Evolutionary conservation across 257 asterid species (phyloP).

Genomic region (Coffea canephora): DNA sequence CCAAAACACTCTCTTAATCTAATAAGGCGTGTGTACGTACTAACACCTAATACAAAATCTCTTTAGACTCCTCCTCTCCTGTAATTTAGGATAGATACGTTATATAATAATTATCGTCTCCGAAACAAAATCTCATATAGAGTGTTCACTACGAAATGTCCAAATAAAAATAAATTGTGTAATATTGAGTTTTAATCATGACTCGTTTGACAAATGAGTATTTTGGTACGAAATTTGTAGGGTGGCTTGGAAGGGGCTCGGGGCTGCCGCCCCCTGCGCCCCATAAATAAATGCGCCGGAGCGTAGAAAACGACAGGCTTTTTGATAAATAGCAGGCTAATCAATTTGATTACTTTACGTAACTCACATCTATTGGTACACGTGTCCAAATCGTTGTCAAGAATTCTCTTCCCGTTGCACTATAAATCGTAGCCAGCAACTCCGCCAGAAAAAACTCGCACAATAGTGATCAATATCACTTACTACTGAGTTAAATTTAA

Average conservation of each 20-base stretch:
- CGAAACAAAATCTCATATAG: not conserved
- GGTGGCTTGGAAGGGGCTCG: no score
- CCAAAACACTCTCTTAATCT: no score
- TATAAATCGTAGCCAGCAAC: conserved; percentile 1
- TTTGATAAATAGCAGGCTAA: not conserved
- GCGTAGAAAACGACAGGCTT: not conserved
- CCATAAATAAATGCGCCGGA: no score
- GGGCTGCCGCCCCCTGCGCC: no score
- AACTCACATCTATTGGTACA: not conserved
- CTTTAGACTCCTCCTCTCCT: no score
- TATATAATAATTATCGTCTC: no score
- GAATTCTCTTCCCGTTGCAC: not conserved
- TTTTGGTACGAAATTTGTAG: no score
- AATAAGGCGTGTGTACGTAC: no score
- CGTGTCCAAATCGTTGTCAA: not conserved
- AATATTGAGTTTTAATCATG: no score
- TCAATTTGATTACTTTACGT: not conserved
- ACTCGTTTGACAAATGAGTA: no score
- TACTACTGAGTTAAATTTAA: not conserved
- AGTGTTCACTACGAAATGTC: conserved; percentile 2
- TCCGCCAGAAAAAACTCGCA: not conserved
- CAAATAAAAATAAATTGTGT: not conserved
- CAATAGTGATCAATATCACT: not conserved
- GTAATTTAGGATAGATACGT: no score
- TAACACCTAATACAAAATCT: no score